These are phyloP conservation scores for Polytrichum formosum DNA, from an alignment of 225 moss, liverwort and hornwort genomes.

Conservation along the genomic window DNA sequence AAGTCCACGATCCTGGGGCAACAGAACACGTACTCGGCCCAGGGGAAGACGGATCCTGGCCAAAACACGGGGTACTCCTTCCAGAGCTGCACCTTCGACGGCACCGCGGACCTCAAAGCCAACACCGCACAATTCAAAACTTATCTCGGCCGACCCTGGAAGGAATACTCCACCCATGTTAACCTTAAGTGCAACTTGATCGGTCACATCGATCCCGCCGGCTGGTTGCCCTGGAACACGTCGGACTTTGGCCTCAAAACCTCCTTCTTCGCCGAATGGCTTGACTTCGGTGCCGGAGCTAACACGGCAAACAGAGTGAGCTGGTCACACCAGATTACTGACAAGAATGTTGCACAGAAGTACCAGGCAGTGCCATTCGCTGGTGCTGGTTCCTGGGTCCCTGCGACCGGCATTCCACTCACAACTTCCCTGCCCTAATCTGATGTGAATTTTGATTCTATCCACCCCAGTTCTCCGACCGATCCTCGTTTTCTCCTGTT, in stretches of 20 bases:
- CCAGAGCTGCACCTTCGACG: conserved; percentile 29
- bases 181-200: conserved; percentile 31
- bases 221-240: conserved; percentile 47
- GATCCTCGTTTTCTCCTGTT: no score
- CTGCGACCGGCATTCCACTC: conserved; percentile 21
- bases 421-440: conserved; percentile 8
- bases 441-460: not conserved
- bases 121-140: conserved; percentile 13
- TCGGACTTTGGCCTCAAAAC: conserved; percentile 35
- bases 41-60: conserved; percentile 43
- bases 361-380: conserved; percentile 33
- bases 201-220: conserved; percentile 28
- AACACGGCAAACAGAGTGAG: conserved; percentile 22
- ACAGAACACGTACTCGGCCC: conserved; percentile 54
- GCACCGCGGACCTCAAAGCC: conserved; percentile 16
- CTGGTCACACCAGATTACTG: conserved; percentile 48
- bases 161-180: conserved; percentile 43
- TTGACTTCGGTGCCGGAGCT: conserved; percentile 36
- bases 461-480: no score
- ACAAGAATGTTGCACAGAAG: conserved; percentile 13
- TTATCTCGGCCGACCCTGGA: conserved; percentile 55
- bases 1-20: conserved; percentile 24
- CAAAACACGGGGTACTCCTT: conserved; percentile 45
- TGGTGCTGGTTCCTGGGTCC: conserved; percentile 30
- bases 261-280: conserved; percentile 47